phyloP scores from a whole-genome alignment of 768 basidiomycete species.

The Chalciporus pseudorubinellus region DNA sequence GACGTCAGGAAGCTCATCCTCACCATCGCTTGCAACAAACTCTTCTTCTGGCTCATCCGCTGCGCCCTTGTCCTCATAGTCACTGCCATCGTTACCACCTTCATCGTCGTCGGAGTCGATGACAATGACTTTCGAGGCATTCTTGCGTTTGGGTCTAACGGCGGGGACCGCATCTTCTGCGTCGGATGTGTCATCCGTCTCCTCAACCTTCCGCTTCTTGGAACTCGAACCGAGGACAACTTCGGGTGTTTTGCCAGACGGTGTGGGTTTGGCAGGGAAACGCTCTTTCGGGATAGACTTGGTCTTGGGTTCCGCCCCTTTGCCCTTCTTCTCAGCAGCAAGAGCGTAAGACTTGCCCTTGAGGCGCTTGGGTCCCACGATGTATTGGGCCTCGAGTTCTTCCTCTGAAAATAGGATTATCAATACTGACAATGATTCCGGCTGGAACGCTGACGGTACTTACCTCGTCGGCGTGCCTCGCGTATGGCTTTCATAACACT shows the following conservation, averaged over 20 bases:
- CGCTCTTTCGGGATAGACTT: conserved; percentile 18
- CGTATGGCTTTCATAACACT: conserved; percentile 66
- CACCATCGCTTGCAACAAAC: conserved; percentile 23
- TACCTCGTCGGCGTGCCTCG: conserved; percentile 59
- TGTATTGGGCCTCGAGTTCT: conserved; percentile 46
- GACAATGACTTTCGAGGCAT: conserved; percentile 37
- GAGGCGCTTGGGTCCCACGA: conserved; percentile 59
- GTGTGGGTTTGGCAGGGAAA: conserved; percentile 29
- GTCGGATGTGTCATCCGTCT: conserved; percentile 23
- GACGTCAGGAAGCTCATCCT: conserved; percentile 19
- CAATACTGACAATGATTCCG: neutral
- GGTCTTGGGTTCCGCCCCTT: conserved; percentile 19
- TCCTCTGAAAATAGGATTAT: conserved; percentile 40
- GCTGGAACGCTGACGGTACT: conserved; percentile 15
- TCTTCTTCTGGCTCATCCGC: conserved; percentile 41
- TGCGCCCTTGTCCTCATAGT: conserved; percentile 31
- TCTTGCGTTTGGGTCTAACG: conserved; percentile 37
- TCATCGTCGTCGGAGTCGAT: conserved; percentile 55
- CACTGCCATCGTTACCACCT: conserved; percentile 25
- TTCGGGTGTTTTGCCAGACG: conserved; percentile 49
- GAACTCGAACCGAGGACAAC: conserved; percentile 47
- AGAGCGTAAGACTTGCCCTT: conserved; percentile 75
- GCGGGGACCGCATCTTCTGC: conserved; percentile 37
- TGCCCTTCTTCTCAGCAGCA: conserved; percentile 41
- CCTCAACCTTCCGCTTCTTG: conserved; percentile 17